Conservation (phyloP, 140 eudicot species). For the Stevia rebaudiana region DNA sequence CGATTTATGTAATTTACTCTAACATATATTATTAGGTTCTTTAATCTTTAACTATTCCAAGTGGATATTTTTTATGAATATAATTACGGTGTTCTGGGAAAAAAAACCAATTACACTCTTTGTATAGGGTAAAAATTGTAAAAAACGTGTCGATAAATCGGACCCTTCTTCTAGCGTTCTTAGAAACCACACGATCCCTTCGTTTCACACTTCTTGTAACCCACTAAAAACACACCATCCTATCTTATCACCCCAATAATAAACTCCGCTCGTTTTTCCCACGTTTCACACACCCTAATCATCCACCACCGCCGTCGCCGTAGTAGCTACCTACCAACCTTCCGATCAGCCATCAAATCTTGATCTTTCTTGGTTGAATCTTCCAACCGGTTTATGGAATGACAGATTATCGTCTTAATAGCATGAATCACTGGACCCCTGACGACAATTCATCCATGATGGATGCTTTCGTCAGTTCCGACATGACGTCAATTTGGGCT, state of each 20-base stretch:
- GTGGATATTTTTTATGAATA: no score
- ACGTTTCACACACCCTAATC: conserved; percentile 17
- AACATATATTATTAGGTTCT: no score
- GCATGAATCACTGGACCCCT: conserved; percentile 48
- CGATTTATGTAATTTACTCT: no score
- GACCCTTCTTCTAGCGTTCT: conserved; percentile 1
- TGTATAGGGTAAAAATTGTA: no score
- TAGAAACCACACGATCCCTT: conserved; percentile 5
- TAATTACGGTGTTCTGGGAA: no score
- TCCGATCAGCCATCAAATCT: neutral
- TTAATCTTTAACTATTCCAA: no score
- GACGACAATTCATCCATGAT: conserved; percentile 47
- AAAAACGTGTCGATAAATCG: conserved; percentile 13
- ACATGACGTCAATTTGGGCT: conserved; percentile 40
- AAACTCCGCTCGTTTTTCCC: neutral
- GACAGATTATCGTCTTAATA: conserved; percentile 13
- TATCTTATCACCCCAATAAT: neutral
- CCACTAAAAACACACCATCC: conserved; percentile 11
- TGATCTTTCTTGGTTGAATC: no score
- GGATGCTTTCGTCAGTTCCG: conserved; percentile 48
- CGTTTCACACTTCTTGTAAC: neutral
- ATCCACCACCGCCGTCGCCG: neutral
- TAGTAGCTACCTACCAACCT: neutral
- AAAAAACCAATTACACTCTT: no score
- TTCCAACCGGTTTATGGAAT: conserved; percentile 14